These are phyloP conservation scores for Massariosphaeria phaeospora DNA, from an alignment of 495 filamentous ascomycete genomes.

Conservation along the genomic window DNA sequence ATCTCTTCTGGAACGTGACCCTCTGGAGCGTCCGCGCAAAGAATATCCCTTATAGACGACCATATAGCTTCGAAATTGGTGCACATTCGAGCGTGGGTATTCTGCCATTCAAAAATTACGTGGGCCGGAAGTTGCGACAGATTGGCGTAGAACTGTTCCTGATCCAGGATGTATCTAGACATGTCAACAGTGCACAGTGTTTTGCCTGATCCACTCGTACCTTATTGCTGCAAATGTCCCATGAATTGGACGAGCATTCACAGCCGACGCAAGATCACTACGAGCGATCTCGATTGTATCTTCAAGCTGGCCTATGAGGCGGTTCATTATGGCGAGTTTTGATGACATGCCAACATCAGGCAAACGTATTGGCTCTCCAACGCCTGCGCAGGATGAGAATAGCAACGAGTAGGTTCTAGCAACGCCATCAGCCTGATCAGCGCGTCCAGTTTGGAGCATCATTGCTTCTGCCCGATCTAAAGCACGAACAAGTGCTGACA, in stretches of 20 bases:
- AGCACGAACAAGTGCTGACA: slow-evolving; percentile 20
- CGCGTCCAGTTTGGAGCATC: slow-evolving; percentile 62
- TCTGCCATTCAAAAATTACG: slow-evolving; percentile 14
- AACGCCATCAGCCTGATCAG: slow-evolving; percentile 81
- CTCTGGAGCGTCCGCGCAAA: slow-evolving; percentile 90
- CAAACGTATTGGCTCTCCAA: neutral
- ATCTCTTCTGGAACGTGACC: slow-evolving; percentile 72
- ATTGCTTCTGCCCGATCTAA: slow-evolving; percentile 52
- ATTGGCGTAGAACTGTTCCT: slow-evolving; percentile 34
- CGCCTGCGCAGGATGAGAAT: slow-evolving; percentile 14
- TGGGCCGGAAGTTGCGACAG: slow-evolving; percentile 22
- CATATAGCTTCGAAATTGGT: slow-evolving; percentile 61
- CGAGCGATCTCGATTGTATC: slow-evolving; percentile 30
- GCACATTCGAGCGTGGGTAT: slow-evolving; percentile 54
- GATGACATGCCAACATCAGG: neutral
- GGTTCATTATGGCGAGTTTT: slow-evolving; percentile 4
- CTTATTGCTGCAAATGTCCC: slow-evolving; percentile 46
- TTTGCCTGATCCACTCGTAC: slow-evolving; percentile 6
- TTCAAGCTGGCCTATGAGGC: slow-evolving; percentile 30
- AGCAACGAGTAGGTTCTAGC: slow-evolving; percentile 49
- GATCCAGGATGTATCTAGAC: slow-evolving; percentile 39
- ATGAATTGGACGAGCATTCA: slow-evolving; percentile 40
- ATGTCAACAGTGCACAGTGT: slow-evolving; percentile 18
- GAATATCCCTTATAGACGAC: slow-evolving; percentile 63
- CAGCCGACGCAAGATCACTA: slow-evolving; percentile 30